Percentiles rank a stretch among this genome's conserved stretches.
These are phyloP conservation scores for Penicillium arizonense DNA, from an alignment of 495 filamentous ascomycete species.

Conservation along the genomic window DNA sequence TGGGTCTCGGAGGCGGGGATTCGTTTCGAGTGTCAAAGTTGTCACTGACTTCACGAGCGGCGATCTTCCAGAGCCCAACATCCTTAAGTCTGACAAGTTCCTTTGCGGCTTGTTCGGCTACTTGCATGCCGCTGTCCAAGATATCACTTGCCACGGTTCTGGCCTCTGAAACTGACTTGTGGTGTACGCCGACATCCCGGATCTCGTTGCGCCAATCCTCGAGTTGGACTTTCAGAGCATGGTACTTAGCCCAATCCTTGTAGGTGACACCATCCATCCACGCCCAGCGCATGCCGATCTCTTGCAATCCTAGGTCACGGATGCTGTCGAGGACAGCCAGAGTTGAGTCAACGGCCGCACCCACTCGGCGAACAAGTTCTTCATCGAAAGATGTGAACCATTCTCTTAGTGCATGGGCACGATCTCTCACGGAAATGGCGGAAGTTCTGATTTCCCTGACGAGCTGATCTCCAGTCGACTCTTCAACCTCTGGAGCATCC, in stretches of 20 bases:
- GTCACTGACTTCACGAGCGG: slow-evolving; percentile 68
- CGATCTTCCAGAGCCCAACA: slow-evolving; percentile 82
- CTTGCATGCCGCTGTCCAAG: slow-evolving; percentile 72
- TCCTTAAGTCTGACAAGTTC: slow-evolving; percentile 83
- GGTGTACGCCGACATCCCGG: slow-evolving; percentile 64
- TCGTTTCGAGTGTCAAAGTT: slow-evolving; percentile 65
- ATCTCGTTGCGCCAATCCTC: slow-evolving; percentile 85
- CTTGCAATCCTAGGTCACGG: slow-evolving; percentile 84
- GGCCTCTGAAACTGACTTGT: slow-evolving; percentile 69
- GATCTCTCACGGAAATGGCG: slow-evolving; percentile 73
- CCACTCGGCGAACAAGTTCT: slow-evolving; percentile 66
- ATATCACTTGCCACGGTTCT: slow-evolving; percentile 65
- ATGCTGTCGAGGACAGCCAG: slow-evolving; percentile 81
- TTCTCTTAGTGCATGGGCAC: slow-evolving; percentile 74
- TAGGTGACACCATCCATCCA: slow-evolving; percentile 95
- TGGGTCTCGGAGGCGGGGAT: slow-evolving; percentile 42
- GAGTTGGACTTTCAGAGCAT: slow-evolving; percentile 77
- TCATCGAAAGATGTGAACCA: slow-evolving; percentile 76
- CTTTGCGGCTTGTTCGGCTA: slow-evolving; percentile 76
- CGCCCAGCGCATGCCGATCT: slow-evolving; percentile 96
- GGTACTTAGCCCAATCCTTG: slow-evolving; percentile 93
- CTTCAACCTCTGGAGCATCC: slow-evolving; percentile 48
- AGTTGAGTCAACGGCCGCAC: slow-evolving; percentile 74
- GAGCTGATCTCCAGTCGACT: slow-evolving; percentile 63
- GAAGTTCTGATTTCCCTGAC: slow-evolving; percentile 63